Base-by-base conservation (phyloP, 768 basidiomycete genomes). In the Kwoniella europaea region DNA sequence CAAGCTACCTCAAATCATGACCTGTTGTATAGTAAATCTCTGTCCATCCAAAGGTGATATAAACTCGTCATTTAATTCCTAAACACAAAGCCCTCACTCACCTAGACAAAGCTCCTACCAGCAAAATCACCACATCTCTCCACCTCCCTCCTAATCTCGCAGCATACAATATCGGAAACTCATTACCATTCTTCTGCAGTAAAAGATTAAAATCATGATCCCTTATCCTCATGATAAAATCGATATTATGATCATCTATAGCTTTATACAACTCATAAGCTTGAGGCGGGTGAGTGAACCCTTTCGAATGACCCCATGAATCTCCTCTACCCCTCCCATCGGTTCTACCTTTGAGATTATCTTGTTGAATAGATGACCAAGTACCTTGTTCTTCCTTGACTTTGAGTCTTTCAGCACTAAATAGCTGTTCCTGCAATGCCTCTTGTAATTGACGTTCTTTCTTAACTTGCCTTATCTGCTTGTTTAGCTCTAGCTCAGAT, bases 61-160 rank as follows among this genome's bases (percentile, higher is more conserved):
- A 27, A 3, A 27, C 27, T 27, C 27, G 27, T 27, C 27, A 27
- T 27, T 27, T 2, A 3, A 27, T 65, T 59, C 22, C 57, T 3
- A 41, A 62, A 35, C 15, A 10, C 44, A 16, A 10, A 15, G 54
- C 2, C 27, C 12, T 57, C 69, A 52, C 69, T 62, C 59, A 83
- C 77, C 94, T 89, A 13, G 93, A 94, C 79, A 97, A 90, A 13
- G 95, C 93, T 13, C 95, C 95, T 15, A 97, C 82, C 2, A 98
- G 86, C 4, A 96, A 77, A 70, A 98, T 92, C 3, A 93, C 91
- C 10, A 98, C 88, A 63, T 97, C 94, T 58, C 78, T 79, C 68
- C 83, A 83, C 13, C 74, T 72, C 10, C 79, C 68, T 16, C 86
- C 86, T 20, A 84, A 76, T 22, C 85, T 76, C 71, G 96, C 93